Conservation (phyloP, 768 basidiomycete species). For the Lentinula lateritia region DNA sequence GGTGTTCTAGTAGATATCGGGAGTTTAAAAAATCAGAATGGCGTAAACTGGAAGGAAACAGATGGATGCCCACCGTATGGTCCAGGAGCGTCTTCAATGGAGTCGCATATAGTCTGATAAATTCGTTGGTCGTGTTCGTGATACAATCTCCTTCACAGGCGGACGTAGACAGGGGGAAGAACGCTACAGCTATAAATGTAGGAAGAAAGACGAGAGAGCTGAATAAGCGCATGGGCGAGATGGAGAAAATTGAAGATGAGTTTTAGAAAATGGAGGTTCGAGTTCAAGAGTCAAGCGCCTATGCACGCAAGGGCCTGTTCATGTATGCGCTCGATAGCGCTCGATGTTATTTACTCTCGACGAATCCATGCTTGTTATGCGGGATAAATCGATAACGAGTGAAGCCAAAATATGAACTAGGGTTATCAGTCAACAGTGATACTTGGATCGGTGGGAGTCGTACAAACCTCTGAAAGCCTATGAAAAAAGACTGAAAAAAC, state of each 20-base stretch:
- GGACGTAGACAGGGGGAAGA: constrained; percentile 30
- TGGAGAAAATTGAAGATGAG: not conserved
- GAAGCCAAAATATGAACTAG: too few species aligned
- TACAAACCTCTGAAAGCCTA: too few species aligned
- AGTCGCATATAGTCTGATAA: constrained; percentile 41
- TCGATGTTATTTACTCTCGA: too few species aligned
- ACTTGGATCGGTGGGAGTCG: too few species aligned
- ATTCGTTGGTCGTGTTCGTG: constrained; percentile 49
- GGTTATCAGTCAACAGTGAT: too few species aligned
- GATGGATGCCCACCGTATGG: constrained; percentile 33
- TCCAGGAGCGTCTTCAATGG: constrained; percentile 34
- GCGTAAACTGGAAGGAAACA: not conserved
- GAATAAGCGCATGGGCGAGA: not conserved
- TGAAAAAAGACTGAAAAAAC: too few species aligned
- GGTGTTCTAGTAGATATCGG: constrained; percentile 5
- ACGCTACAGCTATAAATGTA: constrained; percentile 16
- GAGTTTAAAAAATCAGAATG: not conserved
- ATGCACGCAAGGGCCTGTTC: not conserved
- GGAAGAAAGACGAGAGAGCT: constrained; percentile 11
- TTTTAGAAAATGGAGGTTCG: not conserved
- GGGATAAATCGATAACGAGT: too few species aligned
- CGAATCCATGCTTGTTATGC: too few species aligned
- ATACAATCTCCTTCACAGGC: constrained; percentile 75
- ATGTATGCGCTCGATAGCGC: too few species aligned
- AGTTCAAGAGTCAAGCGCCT: not conserved